These are phyloP conservation scores for Polytrichum commune DNA, from an alignment of 225 moss, liverwort and hornwort species.

Conservation along the genomic window DNA sequence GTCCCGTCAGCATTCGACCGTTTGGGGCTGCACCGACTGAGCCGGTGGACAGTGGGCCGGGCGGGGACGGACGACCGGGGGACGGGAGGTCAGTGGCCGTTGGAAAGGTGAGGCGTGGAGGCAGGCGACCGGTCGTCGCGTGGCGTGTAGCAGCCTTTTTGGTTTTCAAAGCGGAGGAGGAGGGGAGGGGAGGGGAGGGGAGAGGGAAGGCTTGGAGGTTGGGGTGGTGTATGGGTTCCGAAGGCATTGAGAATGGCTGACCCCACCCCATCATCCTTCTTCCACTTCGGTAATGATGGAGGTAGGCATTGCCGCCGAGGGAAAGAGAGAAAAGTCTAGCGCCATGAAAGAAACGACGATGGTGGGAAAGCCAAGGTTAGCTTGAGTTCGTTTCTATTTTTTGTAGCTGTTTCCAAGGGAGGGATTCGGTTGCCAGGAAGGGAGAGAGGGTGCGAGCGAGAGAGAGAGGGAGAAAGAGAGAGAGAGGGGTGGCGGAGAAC, in stretches of 20 bases:
- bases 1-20: conserved; percentile 39
- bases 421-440: neutral
- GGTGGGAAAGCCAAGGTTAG: no score
- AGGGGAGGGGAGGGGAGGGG: neutral
- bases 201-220: neutral
- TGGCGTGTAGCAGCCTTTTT: no score
- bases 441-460: no score
- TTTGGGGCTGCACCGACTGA: conserved; percentile 35
- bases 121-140: conserved; percentile 15
- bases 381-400: no score
- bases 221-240: no score
- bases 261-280: no score
- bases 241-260: neutral
- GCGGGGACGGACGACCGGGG: neutral
- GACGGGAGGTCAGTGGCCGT: rapidly evolving
- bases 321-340: no score
- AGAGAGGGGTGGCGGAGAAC: neutral
- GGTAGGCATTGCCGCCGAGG: no score
- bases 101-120: neutral
- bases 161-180: conserved; percentile 24
- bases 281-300: no score
- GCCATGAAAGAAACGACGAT: no score
- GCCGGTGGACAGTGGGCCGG: conserved; percentile 18
- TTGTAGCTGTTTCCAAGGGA: no score
- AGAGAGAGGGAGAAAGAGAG: neutral